Conservation (phyloP, 371 early-diverging fungal species). For the Coemansia sp. region DNA sequence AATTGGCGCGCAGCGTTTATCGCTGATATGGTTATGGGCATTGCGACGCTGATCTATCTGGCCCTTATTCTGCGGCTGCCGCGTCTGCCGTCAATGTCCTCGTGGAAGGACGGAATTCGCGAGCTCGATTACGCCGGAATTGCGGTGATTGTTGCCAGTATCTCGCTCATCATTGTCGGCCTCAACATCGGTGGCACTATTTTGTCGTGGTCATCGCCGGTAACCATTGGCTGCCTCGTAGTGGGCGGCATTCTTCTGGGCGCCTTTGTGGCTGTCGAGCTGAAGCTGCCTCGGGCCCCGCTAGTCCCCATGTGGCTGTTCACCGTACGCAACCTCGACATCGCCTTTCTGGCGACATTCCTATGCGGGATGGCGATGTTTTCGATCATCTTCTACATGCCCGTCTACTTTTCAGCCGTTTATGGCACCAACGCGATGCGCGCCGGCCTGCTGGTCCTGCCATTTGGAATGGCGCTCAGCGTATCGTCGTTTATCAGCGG, state of each 20-base stretch:
- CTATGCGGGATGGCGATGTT: conserved; percentile 59
- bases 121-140: conserved; percentile 58
- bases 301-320: conserved; percentile 61
- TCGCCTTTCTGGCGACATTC: conserved; percentile 55
- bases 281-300: conserved; percentile 51
- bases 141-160: conserved; percentile 50
- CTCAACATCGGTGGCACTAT: conserved; percentile 61
- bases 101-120: conserved; percentile 46
- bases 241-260: conserved; percentile 42
- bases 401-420: conserved; percentile 79
- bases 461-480: conserved; percentile 45
- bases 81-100: conserved; percentile 24
- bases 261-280: conserved; percentile 53
- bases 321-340: conserved; percentile 48
- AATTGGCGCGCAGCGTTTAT: conserved; percentile 72
- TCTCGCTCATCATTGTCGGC: conserved; percentile 57
- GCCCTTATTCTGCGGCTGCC: conserved; percentile 56
- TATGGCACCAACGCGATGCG: conserved; percentile 56
- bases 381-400: conserved; percentile 61
- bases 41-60: conserved; percentile 52
- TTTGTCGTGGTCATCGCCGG: conserved; percentile 59
- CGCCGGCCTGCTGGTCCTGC: conserved; percentile 56
- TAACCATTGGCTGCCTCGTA: conserved; percentile 55
- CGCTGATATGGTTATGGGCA: conserved; percentile 57
- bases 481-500: conserved; percentile 46